Conservation (phyloP, 2,329 filamentous ascomycete genomes). For the Phaeophleospora eucalypticola region DNA sequence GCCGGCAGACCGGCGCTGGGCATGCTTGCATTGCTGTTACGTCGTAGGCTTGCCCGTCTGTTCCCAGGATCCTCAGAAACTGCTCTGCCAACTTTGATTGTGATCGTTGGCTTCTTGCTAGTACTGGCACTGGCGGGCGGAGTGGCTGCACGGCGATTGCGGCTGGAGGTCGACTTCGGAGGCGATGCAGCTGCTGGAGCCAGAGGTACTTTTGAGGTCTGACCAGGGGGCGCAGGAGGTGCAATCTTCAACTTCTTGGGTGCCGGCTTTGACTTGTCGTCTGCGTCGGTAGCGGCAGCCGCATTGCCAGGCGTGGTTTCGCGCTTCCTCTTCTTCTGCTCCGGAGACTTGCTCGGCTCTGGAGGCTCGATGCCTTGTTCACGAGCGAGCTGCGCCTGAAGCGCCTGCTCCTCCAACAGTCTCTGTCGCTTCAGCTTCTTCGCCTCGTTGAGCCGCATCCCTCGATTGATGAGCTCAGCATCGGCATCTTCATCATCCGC, state of each 20-base stretch:
- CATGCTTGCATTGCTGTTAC: slow-evolving; percentile 44
- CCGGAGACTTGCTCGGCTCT: slow-evolving; percentile 13
- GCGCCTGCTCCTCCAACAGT: slow-evolving; percentile 46
- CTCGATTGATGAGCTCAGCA: slow-evolving; percentile 63
- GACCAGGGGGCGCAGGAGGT: slow-evolving; percentile 4
- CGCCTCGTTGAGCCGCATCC: slow-evolving; percentile 74
- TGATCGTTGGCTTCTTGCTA: slow-evolving; percentile 34
- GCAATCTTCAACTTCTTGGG: slow-evolving; percentile 35
- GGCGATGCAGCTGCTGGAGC: slow-evolving; percentile 40
- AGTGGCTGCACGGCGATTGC: slow-evolving; percentile 26
- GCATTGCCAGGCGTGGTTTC: slow-evolving; percentile 32
- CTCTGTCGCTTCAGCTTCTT: slow-evolving; percentile 69
- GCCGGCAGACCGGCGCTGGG: slow-evolving; percentile 26
- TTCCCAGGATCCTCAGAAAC: slow-evolving; percentile 47
- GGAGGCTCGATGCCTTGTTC: slow-evolving; percentile 29
- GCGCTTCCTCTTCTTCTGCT: slow-evolving; percentile 52
- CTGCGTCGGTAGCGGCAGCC: slow-evolving; percentile 12
- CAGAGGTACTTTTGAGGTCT: slow-evolving; percentile 37
- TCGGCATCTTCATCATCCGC: slow-evolving; percentile 49
- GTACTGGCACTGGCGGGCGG: slow-evolving; percentile 16
- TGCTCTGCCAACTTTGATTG: slow-evolving; percentile 41
- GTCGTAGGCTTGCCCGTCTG: slow-evolving; percentile 39
- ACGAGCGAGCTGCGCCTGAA: slow-evolving; percentile 31
- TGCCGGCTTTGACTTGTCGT: slow-evolving; percentile 19
- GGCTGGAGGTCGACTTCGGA: slow-evolving; percentile 19